Evolutionary conservation across 129 eudicot species (phyloP), one percentile per base, ranked within the genome.

Genomic region (Lactuca sativa): DNA sequence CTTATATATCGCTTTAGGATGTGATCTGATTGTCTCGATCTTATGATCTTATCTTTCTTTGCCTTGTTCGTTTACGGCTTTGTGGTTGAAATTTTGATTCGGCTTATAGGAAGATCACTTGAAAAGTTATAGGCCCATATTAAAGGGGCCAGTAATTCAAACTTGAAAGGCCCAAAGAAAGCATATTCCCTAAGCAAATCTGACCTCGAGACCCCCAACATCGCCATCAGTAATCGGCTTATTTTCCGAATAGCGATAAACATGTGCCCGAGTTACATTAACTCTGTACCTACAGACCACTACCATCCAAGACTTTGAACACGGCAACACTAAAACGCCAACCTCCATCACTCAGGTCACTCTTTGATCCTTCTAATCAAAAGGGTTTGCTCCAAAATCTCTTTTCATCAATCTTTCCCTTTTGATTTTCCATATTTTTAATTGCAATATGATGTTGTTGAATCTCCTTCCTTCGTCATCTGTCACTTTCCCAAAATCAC

Each of bases 381-480:
- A 58, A 56, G 59, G 66, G 41, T 56, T 34, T 61, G 30, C 38
- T 33, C 38, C 38, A 57, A 63, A 73, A 64, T 56, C 78, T n/a
- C 52, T 57, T 34, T 57, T 66, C 72, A 64, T 52, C 71, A 55
- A 60, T 30, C 64, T 53, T 62, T 71, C 5, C 9, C 49, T 55
- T 62, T 40, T 1, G 17, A 11, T 21, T 61, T 15, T 17, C n/a
- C 7, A 13, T 40, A 37, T 41, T 32, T 60, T 15, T 14, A 53
- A 41, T 38, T 11, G 4, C 36, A 77, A 62, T 61, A 84, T 82
- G 82, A 83, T 84, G 38, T 69, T 83, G 59, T 71, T 82, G 59
- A 84, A 86, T 57, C 91, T 84, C 72, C 81, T 78, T 58, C 87
- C 95, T 18, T 71, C 97, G 14, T 79, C 88, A 74, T 78, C 62